A percentile compares a stretch with the other conserved stretches of the same genome.
Evolutionary conservation across 2,329 filamentous ascomycete species (phyloP).

Genomic region (Elsinoe perseae): DNA sequence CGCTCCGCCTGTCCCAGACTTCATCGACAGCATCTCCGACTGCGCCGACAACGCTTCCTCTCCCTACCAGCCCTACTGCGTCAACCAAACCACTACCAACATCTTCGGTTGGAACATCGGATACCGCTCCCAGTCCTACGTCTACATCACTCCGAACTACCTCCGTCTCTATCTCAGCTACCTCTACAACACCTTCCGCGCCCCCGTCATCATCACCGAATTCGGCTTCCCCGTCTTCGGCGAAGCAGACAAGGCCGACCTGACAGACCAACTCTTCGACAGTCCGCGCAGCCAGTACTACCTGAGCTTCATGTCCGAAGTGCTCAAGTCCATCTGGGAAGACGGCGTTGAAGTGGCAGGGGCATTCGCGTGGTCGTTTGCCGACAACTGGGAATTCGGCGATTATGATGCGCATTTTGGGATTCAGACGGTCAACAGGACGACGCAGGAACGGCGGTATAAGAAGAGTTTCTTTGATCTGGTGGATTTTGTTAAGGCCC

Average conservation of each 20-base stretch:
- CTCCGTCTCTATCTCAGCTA: slow-evolving; percentile 51
- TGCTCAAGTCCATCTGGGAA: slow-evolving; percentile 26
- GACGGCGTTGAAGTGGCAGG: slow-evolving; percentile 30
- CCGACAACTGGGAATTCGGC: slow-evolving; percentile 41
- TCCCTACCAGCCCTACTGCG: slow-evolving; percentile 27
- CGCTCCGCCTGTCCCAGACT: slow-evolving; percentile 14
- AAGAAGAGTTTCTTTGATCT: slow-evolving; percentile 33
- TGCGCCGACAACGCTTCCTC: slow-evolving; percentile 30
- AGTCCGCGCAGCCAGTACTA: slow-evolving; percentile 49
- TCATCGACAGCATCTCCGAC: slow-evolving; percentile 31
- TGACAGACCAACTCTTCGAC: slow-evolving; percentile 48
- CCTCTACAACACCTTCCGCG: slow-evolving; percentile 51
- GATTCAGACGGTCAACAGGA: slow-evolving; percentile 42
- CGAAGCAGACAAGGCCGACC: slow-evolving; percentile 36
- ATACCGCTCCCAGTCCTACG: slow-evolving; percentile 48
- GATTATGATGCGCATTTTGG: slow-evolving; percentile 46
- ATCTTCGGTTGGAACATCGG: slow-evolving; percentile 29
- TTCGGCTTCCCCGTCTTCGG: slow-evolving; percentile 37
- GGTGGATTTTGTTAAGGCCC: slow-evolving; percentile 26
- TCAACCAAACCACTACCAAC: slow-evolving; percentile 27
- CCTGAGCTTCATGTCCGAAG: slow-evolving; percentile 36
- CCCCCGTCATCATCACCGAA: slow-evolving; percentile 33
- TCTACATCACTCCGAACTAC: slow-evolving; percentile 53
- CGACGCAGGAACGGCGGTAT: slow-evolving; percentile 31
- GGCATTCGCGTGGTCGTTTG: slow-evolving; percentile 28